Conservation (phyloP, 2,329 filamentous ascomycete genomes). For the Xylaria sp. region DNA sequence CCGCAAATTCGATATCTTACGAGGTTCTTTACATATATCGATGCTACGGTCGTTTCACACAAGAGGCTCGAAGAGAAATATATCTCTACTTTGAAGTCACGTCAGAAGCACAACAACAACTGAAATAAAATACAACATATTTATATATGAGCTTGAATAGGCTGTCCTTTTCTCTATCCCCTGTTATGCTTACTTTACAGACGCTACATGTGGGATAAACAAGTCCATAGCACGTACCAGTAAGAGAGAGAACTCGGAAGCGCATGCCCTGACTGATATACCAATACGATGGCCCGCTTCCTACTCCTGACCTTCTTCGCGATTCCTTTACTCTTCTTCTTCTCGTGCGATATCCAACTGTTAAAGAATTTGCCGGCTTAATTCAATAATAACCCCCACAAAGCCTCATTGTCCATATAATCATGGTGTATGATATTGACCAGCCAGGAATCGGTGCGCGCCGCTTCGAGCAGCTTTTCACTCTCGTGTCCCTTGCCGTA, state of each 20-base stretch:
- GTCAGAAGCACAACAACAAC: not conserved
- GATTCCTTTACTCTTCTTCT: not conserved
- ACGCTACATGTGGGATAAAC: not conserved
- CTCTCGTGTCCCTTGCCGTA: constrained; percentile 80
- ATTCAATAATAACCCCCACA: constrained; percentile 74
- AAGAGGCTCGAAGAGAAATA: not conserved
- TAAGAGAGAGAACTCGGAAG: not conserved
- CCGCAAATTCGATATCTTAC: no score
- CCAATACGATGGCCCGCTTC: not conserved
- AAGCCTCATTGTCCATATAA: constrained; percentile 73
- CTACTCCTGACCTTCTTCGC: not conserved
- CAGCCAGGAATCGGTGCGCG: constrained; percentile 80
- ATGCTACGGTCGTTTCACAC: not conserved
- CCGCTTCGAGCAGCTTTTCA: constrained; percentile 73
- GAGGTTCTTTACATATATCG: not conserved
- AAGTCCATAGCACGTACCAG: not conserved
- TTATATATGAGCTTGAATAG: not conserved
- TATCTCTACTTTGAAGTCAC: not conserved
- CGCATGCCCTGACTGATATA: not conserved
- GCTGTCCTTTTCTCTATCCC: not conserved
- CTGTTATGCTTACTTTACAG: not conserved
- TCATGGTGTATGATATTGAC: constrained; percentile 91
- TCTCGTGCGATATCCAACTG: not conserved
- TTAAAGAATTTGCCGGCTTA: constrained; percentile 35
- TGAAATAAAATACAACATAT: not conserved